phyloP scores from a whole-genome alignment of 768 basidiomycete species.

The Lepiota brunneoincarnata region DNA sequence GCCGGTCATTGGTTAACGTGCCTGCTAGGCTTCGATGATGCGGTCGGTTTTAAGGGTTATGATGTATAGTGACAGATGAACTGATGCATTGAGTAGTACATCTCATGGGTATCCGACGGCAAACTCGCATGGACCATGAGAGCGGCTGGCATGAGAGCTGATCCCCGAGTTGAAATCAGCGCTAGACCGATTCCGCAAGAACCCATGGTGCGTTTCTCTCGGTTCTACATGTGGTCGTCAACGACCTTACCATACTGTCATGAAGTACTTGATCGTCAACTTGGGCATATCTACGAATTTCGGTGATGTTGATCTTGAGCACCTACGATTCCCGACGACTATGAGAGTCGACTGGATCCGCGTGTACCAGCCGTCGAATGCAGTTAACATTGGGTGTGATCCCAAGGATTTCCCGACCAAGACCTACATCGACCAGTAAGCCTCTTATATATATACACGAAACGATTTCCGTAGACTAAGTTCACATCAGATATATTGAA shows the following conservation, averaged over 20 bases:
- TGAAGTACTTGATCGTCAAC: slow-evolving; percentile 80
- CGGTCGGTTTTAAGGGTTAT: slow-evolving; percentile 34
- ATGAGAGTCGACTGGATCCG: slow-evolving; percentile 88
- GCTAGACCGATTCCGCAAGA: slow-evolving; percentile 76
- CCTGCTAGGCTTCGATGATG: slow-evolving; percentile 44
- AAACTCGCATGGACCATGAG: slow-evolving; percentile 69
- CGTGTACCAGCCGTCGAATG: slow-evolving; percentile 76
- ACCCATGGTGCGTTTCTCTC: slow-evolving; percentile 58
- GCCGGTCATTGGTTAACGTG: neutral
- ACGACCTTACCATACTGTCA: neutral
- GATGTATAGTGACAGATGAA: neutral
- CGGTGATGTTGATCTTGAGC: slow-evolving; percentile 60
- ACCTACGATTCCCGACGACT: slow-evolving; percentile 67
- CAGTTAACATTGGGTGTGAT: slow-evolving; percentile 82
- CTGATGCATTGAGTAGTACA: slow-evolving; percentile 46
- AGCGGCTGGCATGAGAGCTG: slow-evolving; percentile 57
- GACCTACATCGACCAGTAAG: slow-evolving; percentile 74
- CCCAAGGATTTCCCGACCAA: slow-evolving; percentile 77
- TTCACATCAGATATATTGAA: slow-evolving; percentile 41
- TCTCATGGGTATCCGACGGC: slow-evolving; percentile 71
- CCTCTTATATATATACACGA: slow-evolving; percentile 5
- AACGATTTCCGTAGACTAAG: neutral
- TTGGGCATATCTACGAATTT: slow-evolving; percentile 86
- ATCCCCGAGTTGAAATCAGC: slow-evolving; percentile 54
- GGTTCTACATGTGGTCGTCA: neutral